Evolutionary conservation across 768 basidiomycete species (phyloP).

Genomic region (Russula earlei): DNA sequence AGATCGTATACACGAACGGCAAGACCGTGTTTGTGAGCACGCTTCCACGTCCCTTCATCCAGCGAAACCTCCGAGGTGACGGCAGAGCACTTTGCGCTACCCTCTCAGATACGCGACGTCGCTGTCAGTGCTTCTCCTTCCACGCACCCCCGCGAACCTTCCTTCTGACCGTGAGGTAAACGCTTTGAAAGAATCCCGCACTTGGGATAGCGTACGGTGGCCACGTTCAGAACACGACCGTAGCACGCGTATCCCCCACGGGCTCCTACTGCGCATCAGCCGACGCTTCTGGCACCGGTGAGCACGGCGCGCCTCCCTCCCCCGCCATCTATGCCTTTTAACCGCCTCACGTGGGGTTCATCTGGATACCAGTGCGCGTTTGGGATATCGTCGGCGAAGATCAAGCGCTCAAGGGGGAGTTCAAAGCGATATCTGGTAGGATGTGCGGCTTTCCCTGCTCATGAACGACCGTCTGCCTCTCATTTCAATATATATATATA

Average conservation of each 20-base stretch:
- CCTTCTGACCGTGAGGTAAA: constrained; percentile 6
- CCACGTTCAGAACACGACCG: constrained; percentile 77
- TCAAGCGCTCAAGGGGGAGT: constrained; percentile 72
- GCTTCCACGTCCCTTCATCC: not conserved
- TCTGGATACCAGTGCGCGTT: constrained; percentile 50
- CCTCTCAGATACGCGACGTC: constrained; percentile 16
- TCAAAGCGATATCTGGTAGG: constrained; percentile 60
- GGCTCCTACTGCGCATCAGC: constrained; percentile 95
- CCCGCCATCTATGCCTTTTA: not conserved
- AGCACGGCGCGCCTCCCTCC: constrained; percentile 14
- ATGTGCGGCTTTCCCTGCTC: constrained; percentile 39
- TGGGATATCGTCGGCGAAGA: constrained; percentile 91
- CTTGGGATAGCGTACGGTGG: constrained; percentile 60
- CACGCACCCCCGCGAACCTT: not conserved
- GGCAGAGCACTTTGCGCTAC: not conserved
- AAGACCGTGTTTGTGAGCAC: constrained; percentile 70
- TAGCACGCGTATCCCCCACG: constrained; percentile 85
- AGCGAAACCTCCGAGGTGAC: not conserved
- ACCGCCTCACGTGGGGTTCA: not conserved
- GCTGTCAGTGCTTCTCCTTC: constrained; percentile 12
- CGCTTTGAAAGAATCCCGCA: constrained; percentile 46
- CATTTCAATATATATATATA: no score
- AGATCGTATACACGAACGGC: constrained; percentile 80
- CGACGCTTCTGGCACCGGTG: constrained; percentile 74
- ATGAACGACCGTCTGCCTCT: not conserved